A percentile compares a stretch with the other conserved stretches of the same genome.
phyloP scores from a whole-genome alignment of 345 rosid species.

The Schrenkiella parvula region DNA sequence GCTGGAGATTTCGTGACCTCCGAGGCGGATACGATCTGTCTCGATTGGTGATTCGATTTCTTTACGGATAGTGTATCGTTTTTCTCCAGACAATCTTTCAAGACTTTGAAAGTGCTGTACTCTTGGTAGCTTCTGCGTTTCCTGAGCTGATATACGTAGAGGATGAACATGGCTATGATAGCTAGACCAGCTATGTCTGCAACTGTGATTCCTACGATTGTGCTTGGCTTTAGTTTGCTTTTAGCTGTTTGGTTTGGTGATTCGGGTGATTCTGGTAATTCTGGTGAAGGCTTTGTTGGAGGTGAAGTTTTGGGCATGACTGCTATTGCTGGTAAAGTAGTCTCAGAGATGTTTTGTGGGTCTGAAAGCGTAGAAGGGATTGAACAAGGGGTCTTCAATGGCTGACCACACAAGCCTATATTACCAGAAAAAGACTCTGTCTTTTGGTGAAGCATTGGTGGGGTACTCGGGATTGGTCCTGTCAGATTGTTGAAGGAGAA shows the following conservation, averaged over 20 bases:
- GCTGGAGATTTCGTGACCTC: conserved; percentile 19
- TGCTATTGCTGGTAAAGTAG: conserved; percentile 76
- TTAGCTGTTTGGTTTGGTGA: conserved; percentile 15
- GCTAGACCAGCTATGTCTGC: conserved; percentile 68
- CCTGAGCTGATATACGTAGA: conserved; percentile 61
- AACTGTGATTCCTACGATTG: conserved; percentile 54
- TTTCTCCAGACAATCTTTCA: conserved; percentile 34
- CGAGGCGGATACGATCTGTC: conserved; percentile 12
- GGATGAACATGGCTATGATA: conserved; percentile 52
- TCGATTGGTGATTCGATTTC: conserved; percentile 3
- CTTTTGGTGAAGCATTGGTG: conserved; percentile 55
- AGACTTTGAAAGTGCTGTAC: conserved; percentile 20
- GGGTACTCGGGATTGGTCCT: conserved; percentile 63
- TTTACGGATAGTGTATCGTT: conserved; percentile 7
- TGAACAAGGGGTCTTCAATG: conserved; percentile 60
- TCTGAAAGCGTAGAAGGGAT: conserved; percentile 71
- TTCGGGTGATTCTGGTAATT: conserved; percentile 8
- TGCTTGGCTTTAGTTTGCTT: conserved; percentile 58
- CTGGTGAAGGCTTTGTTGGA: conserved; percentile 31
- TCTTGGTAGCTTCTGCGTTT: conserved; percentile 41
- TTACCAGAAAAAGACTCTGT: conserved; percentile 56
- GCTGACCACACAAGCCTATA: conserved; percentile 71
- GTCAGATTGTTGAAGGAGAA: conserved; percentile 83
- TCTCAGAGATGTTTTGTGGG: conserved; percentile 57
- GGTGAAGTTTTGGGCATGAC: conserved; percentile 57